Percentiles rank a stretch among this genome's conserved stretches.
Conservation (phyloP, 495 filamentous ascomycete species). For the Friedmanniomyces simplex region DNA sequence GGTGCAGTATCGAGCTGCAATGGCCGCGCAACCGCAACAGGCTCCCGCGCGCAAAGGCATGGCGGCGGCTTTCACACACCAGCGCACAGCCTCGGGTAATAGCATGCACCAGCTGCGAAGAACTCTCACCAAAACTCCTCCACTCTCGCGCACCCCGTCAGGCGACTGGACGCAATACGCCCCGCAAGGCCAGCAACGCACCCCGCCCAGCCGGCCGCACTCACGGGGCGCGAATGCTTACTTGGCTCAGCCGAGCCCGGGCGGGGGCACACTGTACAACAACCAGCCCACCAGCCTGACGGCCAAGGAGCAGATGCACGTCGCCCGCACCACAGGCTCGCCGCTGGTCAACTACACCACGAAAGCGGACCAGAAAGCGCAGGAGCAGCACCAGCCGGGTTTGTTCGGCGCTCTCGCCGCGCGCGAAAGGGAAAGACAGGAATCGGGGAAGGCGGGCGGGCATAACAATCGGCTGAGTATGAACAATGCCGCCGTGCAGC, state of each 20-base stretch:
- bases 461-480: not conserved
- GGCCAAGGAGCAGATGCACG: constrained; percentile 88
- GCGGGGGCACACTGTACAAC: not conserved
- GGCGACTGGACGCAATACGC: constrained; percentile 43
- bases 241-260: not conserved
- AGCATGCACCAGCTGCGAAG: constrained; percentile 11
- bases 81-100: constrained; percentile 5
- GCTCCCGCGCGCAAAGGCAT: constrained; percentile 12
- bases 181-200: constrained; percentile 3
- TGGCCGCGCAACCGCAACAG: constrained; percentile 39
- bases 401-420: constrained; percentile 21
- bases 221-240: constrained; percentile 22
- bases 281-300: constrained; percentile 48
- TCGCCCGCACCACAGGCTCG: constrained; percentile 76
- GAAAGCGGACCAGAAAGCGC: constrained; percentile 6
- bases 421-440: constrained; percentile 20
- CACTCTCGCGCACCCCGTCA: constrained; percentile 36
- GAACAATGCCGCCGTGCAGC: constrained; percentile 14
- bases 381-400: constrained; percentile 16
- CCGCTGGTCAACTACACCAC: constrained; percentile 61
- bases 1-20: constrained; percentile 64
- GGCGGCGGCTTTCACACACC: not conserved
- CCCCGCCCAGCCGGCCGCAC: constrained; percentile 22
- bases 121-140: constrained; percentile 11
- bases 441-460: not conserved